Conservation (phyloP, 139 green algal genomes). For the Tetradesmus lagerheimii region DNA sequence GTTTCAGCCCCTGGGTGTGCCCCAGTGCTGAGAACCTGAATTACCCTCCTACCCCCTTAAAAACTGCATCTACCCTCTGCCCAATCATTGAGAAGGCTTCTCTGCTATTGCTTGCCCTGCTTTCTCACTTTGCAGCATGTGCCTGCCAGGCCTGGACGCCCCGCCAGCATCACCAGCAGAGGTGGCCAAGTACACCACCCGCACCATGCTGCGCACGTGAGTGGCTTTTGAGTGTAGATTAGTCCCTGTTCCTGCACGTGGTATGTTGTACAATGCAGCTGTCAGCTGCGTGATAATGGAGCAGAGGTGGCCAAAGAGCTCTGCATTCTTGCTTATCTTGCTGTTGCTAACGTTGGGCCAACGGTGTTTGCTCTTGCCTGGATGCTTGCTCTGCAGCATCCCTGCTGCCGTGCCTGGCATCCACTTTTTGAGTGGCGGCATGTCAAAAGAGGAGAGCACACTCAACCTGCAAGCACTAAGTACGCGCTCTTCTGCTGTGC, state of each 20-base stretch:
- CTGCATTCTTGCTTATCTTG: too few relatives aligned
- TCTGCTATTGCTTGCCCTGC: background rate
- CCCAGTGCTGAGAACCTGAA: too few relatives aligned
- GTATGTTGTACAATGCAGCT: too few relatives aligned
- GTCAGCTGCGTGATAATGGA: too few relatives aligned
- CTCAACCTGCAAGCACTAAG: too few relatives aligned
- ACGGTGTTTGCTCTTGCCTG: background rate
- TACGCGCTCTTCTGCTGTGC: background rate
- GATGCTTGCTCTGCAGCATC: slow-evolving; percentile 67
- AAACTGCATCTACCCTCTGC: too few relatives aligned
- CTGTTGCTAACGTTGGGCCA: too few relatives aligned
- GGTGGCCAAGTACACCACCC: slow-evolving; percentile 79
- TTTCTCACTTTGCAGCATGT: slow-evolving; percentile 21
- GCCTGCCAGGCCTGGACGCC: slow-evolving; percentile 56
- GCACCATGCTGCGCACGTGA: slow-evolving; percentile 75
- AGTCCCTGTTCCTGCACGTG: background rate
- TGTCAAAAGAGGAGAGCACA: slow-evolving; percentile 89
- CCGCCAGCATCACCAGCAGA: slow-evolving; percentile 58
- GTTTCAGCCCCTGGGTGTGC: too few relatives aligned
- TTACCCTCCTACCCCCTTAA: too few relatives aligned
- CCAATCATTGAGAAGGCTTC: too few relatives aligned
- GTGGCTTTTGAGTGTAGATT: background rate
- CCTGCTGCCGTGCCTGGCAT: slow-evolving; percentile 84
- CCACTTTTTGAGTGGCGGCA: slow-evolving; percentile 86
- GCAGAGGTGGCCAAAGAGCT: too few relatives aligned